A percentile compares a stretch with the other conserved stretches of the same genome.
These are phyloP conservation scores for Cardamine occulta DNA, from an alignment of 345 rosid genomes.

Conservation along the genomic window DNA sequence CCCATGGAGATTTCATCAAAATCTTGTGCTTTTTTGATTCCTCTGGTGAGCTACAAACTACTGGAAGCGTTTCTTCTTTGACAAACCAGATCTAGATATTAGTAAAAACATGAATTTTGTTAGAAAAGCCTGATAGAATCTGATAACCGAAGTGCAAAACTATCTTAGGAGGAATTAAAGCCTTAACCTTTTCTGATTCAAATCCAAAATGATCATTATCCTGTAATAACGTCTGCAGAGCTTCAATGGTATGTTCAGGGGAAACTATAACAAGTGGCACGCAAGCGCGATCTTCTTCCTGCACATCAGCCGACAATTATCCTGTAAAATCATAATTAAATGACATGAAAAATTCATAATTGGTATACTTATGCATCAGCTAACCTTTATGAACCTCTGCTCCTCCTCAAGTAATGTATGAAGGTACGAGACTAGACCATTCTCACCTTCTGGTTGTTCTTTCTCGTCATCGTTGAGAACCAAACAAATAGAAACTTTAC, in stretches of 20 bases:
- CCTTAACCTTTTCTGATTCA: constrained; percentile 73
- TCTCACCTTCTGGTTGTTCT: constrained; percentile 35
- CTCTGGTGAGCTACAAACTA: constrained; percentile 57
- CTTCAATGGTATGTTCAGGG: constrained; percentile 49
- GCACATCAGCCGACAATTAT: constrained; percentile 29
- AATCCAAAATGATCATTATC: constrained; percentile 71
- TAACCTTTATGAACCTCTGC: constrained; percentile 63
- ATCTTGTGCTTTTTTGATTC: constrained; percentile 64
- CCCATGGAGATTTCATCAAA: constrained; percentile 96
- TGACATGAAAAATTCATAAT: not conserved
- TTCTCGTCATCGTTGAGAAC: constrained; percentile 47
- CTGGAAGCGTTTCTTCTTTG: constrained; percentile 79
- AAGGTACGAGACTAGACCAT: constrained; percentile 38
- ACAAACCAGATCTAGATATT: constrained; percentile 71
- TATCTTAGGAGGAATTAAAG: not conserved
- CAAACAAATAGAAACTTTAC: constrained; percentile 68
- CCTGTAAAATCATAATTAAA: not conserved
- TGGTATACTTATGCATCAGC: not conserved
- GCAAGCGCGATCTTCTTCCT: constrained; percentile 69
- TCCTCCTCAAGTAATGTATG: constrained; percentile 50
- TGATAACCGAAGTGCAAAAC: constrained; percentile 18
- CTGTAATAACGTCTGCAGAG: constrained; percentile 52
- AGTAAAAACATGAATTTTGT: not conserved
- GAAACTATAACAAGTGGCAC: constrained; percentile 70
- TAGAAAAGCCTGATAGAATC: not conserved